These are phyloP conservation scores for Rhizopogon roseolus DNA, from an alignment of 768 basidiomycete species.

Conservation along the genomic window DNA sequence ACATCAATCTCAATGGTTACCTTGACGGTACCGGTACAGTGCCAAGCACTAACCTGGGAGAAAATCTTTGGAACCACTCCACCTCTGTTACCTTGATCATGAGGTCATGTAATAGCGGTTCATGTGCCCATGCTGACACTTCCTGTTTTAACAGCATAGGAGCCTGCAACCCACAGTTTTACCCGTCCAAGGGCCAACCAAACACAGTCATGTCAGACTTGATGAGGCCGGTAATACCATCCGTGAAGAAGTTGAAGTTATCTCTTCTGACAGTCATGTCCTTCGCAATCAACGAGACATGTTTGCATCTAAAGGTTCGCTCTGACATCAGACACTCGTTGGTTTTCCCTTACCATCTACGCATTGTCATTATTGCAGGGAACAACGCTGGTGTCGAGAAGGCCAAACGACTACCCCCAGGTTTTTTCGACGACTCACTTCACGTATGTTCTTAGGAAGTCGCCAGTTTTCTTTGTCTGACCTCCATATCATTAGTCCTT, in stretches of 20 bases:
- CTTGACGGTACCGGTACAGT: not conserved
- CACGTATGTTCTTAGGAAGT: too few relatives aligned
- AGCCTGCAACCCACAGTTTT: slow-evolving; percentile 50
- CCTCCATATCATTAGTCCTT: too few relatives aligned
- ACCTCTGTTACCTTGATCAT: not conserved
- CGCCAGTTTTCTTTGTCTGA: too few relatives aligned
- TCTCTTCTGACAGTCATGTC: slow-evolving; percentile 61
- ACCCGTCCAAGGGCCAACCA: slow-evolving; percentile 35
- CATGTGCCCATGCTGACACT: slow-evolving; percentile 11
- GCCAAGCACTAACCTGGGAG: slow-evolving; percentile 2
- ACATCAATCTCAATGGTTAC: not conserved
- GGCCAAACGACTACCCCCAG: too few relatives aligned
- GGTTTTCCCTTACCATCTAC: not conserved
- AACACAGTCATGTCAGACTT: slow-evolving; percentile 44
- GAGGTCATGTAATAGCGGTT: too few relatives aligned
- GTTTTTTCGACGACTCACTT: too few relatives aligned
- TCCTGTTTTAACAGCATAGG: slow-evolving; percentile 35
- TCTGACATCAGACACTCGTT: not conserved
- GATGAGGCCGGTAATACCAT: slow-evolving; percentile 79
- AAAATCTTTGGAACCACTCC: slow-evolving; percentile 18
- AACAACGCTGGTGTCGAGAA: too few relatives aligned
- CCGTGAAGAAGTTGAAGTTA: slow-evolving; percentile 77
- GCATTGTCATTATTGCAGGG: too few relatives aligned
- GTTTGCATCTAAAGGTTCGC: slow-evolving; percentile 82
- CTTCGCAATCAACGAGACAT: slow-evolving; percentile 83